Evolutionary conservation across 2,329 filamentous ascomycete genomes (phyloP).

Genomic region (Aspergillus thermomutatus): DNA sequence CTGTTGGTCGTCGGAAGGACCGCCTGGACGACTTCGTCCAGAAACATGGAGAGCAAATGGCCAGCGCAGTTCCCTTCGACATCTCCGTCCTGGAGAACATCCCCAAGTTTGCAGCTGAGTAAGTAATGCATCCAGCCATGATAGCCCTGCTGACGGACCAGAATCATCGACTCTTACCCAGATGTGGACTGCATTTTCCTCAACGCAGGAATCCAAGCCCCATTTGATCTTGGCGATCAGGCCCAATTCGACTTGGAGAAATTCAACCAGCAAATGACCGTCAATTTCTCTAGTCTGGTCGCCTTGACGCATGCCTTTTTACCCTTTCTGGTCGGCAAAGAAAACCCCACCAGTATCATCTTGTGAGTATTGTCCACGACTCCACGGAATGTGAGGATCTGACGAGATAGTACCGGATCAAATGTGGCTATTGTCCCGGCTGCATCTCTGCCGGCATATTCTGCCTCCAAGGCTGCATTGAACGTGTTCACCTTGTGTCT

Average conservation of each 20-base stretch:
- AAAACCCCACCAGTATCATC: constrained; percentile 25
- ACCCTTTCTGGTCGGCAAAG: constrained; percentile 40
- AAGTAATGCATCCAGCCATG: neutral
- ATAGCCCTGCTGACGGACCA: neutral
- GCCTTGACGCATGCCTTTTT: constrained; percentile 46
- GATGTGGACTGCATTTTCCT: constrained; percentile 56
- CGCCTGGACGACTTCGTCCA: constrained; percentile 49
- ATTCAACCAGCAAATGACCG: constrained; percentile 44
- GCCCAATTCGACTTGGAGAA: constrained; percentile 39
- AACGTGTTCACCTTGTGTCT: constrained; percentile 47
- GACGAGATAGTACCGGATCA: constrained; percentile 35
- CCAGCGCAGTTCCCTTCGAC: constrained; percentile 45
- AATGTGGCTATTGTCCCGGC: constrained; percentile 49
- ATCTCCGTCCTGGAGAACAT: constrained; percentile 45
- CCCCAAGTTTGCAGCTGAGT: constrained; percentile 34
- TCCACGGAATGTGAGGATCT: neutral
- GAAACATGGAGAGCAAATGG: constrained; percentile 43
- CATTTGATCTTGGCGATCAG: constrained; percentile 47
- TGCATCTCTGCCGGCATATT: constrained; percentile 50
- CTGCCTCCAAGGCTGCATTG: constrained; percentile 53
- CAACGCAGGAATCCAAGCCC: constrained; percentile 55
- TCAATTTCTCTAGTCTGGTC: constrained; percentile 49
- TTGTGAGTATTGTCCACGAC: constrained; percentile 20
- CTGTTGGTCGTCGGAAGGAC: constrained; percentile 54
- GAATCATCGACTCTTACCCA: constrained; percentile 33